Evolutionary conservation across 2,329 filamentous ascomycete genomes (phyloP).

Genomic region (Dactylonectria macrodidyma): DNA sequence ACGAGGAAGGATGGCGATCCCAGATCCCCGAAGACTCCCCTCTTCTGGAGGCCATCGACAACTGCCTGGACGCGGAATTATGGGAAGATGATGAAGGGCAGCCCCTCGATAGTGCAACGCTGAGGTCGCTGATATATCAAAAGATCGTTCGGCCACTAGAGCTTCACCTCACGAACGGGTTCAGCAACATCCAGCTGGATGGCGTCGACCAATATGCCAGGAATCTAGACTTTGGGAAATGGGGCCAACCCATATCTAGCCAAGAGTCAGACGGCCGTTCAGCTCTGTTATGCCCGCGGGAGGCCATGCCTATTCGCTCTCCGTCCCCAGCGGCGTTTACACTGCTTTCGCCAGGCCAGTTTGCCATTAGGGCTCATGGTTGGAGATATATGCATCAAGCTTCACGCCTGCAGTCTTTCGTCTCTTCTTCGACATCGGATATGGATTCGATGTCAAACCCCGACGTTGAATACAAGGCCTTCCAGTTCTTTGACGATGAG

Average conservation of each 20-base stretch:
- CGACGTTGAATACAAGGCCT: background rate
- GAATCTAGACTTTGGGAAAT: background rate
- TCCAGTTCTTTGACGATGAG: conserved; percentile 15
- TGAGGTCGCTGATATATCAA: background rate
- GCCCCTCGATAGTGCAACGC: background rate
- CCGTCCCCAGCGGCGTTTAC: too few relatives aligned
- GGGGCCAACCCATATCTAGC: background rate
- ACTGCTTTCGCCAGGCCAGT: too few relatives aligned
- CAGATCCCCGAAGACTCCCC: conserved; percentile 22
- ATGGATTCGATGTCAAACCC: background rate
- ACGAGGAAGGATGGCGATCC: conserved; percentile 14
- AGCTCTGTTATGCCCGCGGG: too few relatives aligned
- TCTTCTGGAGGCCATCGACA: conserved; percentile 15
- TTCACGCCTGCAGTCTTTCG: background rate
- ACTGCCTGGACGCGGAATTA: conserved; percentile 14
- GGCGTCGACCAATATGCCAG: background rate
- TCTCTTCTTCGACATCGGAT: background rate
- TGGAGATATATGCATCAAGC: background rate
- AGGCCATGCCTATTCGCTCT: too few relatives aligned
- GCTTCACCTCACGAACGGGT: background rate
- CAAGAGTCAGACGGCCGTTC: background rate
- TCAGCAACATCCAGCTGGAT: background rate
- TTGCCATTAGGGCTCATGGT: background rate
- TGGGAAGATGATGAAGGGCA: conserved; percentile 21
- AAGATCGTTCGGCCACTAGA: conserved; percentile 3